A percentile compares a stretch with the other conserved stretches of the same genome.
These are phyloP conservation scores for Pleurotus citrinopileatus DNA, from an alignment of 768 basidiomycete genomes.

Conservation along the genomic window DNA sequence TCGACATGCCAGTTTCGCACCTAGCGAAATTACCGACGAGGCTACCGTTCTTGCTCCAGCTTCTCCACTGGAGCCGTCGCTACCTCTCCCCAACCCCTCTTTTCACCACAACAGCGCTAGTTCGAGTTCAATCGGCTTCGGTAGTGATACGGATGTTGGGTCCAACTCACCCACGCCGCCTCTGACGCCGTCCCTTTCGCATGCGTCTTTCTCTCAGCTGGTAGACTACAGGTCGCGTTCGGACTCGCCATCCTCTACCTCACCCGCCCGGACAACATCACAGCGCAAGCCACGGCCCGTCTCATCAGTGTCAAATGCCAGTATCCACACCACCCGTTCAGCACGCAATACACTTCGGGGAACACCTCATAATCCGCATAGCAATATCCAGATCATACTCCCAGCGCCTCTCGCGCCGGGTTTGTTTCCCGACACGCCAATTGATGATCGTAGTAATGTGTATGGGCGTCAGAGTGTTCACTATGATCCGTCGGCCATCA, in stretches of 20 bases:
- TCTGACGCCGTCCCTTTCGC: slow-evolving; percentile 9
- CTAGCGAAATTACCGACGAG: slow-evolving; percentile 17
- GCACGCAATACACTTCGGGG: slow-evolving; percentile 46
- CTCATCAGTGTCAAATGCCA: slow-evolving; percentile 36
- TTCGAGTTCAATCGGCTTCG: slow-evolving; percentile 25
- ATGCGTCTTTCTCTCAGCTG: slow-evolving; percentile 1
- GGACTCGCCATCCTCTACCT: slow-evolving; percentile 36
- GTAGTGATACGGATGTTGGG: slow-evolving; percentile 10
- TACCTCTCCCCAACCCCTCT: slow-evolving; percentile 20
- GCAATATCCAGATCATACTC: slow-evolving; percentile 62
- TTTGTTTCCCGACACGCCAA: slow-evolving; percentile 20
- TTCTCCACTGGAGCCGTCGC: slow-evolving; percentile 14
- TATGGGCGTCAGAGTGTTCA: slow-evolving; percentile 10
- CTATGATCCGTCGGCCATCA: slow-evolving; percentile 13
- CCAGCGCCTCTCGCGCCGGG: slow-evolving; percentile 59
- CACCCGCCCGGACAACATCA: slow-evolving; percentile 27
- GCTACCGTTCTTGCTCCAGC: slow-evolving; percentile 13
- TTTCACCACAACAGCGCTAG: slow-evolving; percentile 23
- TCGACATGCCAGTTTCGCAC: slow-evolving; percentile 15
- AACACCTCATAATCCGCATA: slow-evolving; percentile 59
- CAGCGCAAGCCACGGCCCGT: slow-evolving; percentile 28
- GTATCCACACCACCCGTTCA: slow-evolving; percentile 24
- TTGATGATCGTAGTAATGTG: slow-evolving; percentile 3
- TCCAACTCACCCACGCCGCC: slow-evolving; percentile 14
- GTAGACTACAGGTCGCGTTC: slow-evolving; percentile 16